Conservation (phyloP, 2,329 filamentous ascomycete species). For the Cercospora citrullina region DNA sequence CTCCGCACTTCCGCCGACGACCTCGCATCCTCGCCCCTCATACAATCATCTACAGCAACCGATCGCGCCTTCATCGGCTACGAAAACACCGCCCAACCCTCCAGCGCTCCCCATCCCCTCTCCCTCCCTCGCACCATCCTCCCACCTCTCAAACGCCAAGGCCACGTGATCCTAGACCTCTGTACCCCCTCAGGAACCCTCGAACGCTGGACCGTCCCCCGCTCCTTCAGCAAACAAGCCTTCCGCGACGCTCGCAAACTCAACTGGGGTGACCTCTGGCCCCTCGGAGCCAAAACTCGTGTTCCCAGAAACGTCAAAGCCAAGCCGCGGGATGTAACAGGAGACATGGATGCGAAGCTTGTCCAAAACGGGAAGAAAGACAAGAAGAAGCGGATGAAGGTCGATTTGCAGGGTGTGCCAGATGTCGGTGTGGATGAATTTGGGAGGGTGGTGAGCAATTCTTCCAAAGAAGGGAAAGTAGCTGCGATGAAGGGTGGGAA, state of each 20-base stretch:
- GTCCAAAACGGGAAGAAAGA: slow-evolving; percentile 16
- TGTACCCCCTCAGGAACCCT: slow-evolving; percentile 84
- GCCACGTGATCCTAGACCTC: slow-evolving; percentile 85
- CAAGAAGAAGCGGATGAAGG: slow-evolving; percentile 9
- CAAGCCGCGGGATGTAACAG: slow-evolving; percentile 19
- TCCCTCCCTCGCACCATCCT: slow-evolving; percentile 76
- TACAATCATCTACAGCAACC: slow-evolving; percentile 59
- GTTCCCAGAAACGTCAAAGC: slow-evolving; percentile 51
- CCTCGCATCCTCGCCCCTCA: not conserved
- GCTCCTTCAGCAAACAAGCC: slow-evolving; percentile 74
- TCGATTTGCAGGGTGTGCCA: slow-evolving; percentile 11
- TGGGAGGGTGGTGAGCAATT: slow-evolving; percentile 20
- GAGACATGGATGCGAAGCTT: slow-evolving; percentile 25
- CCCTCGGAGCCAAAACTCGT: slow-evolving; percentile 86
- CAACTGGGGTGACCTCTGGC: slow-evolving; percentile 92
- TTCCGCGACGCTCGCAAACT: slow-evolving; percentile 92
- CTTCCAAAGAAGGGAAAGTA: not conserved
- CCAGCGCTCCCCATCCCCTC: slow-evolving; percentile 49
- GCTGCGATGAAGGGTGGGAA: not conserved
- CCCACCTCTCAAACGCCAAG: slow-evolving; percentile 79
- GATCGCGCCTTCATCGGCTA: slow-evolving; percentile 72
- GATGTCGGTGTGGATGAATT: slow-evolving; percentile 27
- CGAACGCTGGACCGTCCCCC: slow-evolving; percentile 91
- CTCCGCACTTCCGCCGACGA: slow-evolving; percentile 42
- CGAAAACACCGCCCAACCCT: slow-evolving; percentile 46